These are phyloP conservation scores for Sporothrix schenckii DNA, from an alignment of 2,329 filamentous ascomycete species.

Conservation along the genomic window DNA sequence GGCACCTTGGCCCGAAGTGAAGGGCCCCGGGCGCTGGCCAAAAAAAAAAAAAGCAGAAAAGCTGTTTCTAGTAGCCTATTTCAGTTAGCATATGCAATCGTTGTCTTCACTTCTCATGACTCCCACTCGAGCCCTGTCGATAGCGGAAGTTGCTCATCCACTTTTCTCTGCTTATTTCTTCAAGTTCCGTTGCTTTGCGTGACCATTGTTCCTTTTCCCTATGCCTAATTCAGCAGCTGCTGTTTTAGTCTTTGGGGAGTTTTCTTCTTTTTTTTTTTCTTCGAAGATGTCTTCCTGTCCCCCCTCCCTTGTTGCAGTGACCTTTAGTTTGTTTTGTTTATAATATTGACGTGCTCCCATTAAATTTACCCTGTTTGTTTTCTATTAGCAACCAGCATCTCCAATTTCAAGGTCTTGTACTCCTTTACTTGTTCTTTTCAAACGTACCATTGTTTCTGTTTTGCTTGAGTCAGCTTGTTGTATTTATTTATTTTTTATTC, in stretches of 20 bases:
- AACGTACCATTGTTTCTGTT: neutral
- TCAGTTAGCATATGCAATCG: conserved; percentile 11
- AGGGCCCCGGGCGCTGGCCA: neutral
- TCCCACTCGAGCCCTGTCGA: conserved; percentile 8
- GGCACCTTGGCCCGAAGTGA: conserved; percentile 4
- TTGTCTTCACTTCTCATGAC: neutral
- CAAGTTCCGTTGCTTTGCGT: conserved; percentile 3
- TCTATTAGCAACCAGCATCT: conserved; percentile 20
- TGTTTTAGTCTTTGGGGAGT: conserved; percentile 3
- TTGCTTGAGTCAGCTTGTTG: neutral
- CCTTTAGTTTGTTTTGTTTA: conserved; percentile 25
- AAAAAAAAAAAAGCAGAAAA: conserved; percentile 13
- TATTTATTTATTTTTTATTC: neutral
- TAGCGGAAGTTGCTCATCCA: conserved; percentile 17
- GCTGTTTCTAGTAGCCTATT: conserved; percentile 22
- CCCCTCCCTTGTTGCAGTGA: neutral
- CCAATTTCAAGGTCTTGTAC: neutral
- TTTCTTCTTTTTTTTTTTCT: neutral
- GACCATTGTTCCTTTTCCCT: conserved; percentile 17
- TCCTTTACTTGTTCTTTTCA: neutral
- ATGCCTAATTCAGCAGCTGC: conserved; percentile 17
- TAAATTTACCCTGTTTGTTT: conserved; percentile 14
- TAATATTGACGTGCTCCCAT: neutral
- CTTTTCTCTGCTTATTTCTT: conserved; percentile 21
- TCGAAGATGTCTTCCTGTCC: neutral